Conservation (phyloP, 192 early-diverging fungal species). For the Coemansia sp. region DNA sequence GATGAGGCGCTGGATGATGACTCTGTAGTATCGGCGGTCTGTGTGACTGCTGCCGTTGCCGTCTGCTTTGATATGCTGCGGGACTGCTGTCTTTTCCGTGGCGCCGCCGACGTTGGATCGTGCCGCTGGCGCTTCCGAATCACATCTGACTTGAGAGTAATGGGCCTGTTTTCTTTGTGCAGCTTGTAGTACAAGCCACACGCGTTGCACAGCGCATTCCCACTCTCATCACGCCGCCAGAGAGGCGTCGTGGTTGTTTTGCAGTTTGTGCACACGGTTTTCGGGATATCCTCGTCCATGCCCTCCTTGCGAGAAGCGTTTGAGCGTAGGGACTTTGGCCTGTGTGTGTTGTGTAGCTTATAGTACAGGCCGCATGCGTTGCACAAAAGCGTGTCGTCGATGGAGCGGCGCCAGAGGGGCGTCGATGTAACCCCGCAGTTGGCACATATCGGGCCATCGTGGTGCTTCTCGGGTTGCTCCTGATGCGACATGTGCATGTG, state of each 20-base stretch:
- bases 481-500: constrained; percentile 14
- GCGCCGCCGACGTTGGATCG: constrained; percentile 19
- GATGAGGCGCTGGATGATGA: constrained; percentile 1
- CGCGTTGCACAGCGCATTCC: constrained; percentile 95
- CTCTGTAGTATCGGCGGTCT: neutral
- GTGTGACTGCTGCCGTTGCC: neutral
- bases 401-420: constrained; percentile 87
- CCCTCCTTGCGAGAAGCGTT: constrained; percentile 64
- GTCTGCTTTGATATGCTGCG: constrained; percentile 18
- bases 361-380: constrained; percentile 97
- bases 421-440: constrained; percentile 85
- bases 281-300: constrained; percentile 39
- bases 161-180: constrained; percentile 87
- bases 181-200: constrained; percentile 96
- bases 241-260: constrained; percentile 85
- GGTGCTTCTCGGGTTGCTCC: constrained; percentile 32
- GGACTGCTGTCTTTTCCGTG: constrained; percentile 38
- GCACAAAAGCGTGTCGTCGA: constrained; percentile 86
- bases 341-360: constrained; percentile 86
- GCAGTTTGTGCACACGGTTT: constrained; percentile 75
- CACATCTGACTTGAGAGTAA: constrained; percentile 89
- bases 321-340: constrained; percentile 83
- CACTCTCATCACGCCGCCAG: constrained; percentile 89
- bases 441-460: constrained; percentile 58
- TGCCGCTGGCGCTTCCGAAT: constrained; percentile 92